phyloP scores from a whole-genome alignment of 2,329 filamentous ascomycete genomes.

The Calonectria hawksworthii region DNA sequence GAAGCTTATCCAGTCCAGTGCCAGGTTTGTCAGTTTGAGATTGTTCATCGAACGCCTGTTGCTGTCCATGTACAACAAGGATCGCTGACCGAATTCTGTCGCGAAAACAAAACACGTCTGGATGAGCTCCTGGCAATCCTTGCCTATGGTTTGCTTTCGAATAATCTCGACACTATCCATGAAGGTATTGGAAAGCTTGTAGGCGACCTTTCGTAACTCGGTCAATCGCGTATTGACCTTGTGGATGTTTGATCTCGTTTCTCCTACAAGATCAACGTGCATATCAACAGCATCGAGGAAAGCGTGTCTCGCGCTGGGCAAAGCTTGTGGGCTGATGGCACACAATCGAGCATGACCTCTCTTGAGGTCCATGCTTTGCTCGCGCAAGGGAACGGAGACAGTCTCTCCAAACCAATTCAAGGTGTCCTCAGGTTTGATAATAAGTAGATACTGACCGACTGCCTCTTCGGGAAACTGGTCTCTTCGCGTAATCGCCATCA shows the following conservation, averaged over 20 bases:
- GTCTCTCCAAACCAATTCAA: constrained; percentile 87
- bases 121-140: constrained; percentile 94
- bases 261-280: constrained; percentile 89
- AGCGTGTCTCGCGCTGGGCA: constrained; percentile 82
- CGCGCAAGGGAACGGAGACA: constrained; percentile 78
- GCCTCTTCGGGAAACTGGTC: constrained; percentile 76
- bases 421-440: constrained; percentile 84
- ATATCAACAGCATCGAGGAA: constrained; percentile 86
- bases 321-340: constrained; percentile 85
- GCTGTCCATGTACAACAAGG: constrained; percentile 94
- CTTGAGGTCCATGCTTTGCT: constrained; percentile 88
- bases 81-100: constrained; percentile 98
- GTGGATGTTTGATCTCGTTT: constrained; percentile 92
- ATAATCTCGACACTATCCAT: constrained; percentile 99
- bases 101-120: constrained; percentile 99
- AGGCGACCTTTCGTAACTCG: constrained; percentile 95
- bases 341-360: constrained; percentile 88
- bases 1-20: constrained; percentile 97
- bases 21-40: constrained; percentile 91
- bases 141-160: constrained; percentile 83
- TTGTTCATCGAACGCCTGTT: constrained; percentile 98
- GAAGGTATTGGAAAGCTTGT: constrained; percentile 96
- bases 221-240: constrained; percentile 92
- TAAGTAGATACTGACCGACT: constrained; percentile 82
- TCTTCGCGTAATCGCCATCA: constrained; percentile 79